Percentiles rank a stretch among this genome's conserved stretches.
phyloP scores from a whole-genome alignment of 2,329 filamentous ascomycete species.

The Nigrospora osmanthi region DNA sequence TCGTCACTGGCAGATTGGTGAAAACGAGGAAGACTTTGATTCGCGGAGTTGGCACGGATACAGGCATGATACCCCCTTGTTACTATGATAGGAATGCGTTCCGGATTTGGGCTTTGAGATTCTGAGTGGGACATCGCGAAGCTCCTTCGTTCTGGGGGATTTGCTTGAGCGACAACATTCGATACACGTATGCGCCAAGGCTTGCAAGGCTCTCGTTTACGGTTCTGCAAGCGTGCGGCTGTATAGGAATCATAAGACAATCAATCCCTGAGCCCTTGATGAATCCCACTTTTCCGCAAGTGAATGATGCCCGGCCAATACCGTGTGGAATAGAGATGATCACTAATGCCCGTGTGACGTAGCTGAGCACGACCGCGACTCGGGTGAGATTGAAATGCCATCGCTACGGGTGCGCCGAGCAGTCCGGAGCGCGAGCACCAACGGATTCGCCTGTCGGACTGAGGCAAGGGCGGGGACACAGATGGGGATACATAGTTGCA shows the following conservation, averaged over 20 bases:
- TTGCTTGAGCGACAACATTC: slow-evolving; percentile 11
- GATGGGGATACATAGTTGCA: too few relatives aligned
- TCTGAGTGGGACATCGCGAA: slow-evolving; percentile 6
- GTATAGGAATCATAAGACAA: slow-evolving; percentile 3
- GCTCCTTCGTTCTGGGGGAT: slow-evolving; percentile 5
- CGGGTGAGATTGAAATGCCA: too few relatives aligned
- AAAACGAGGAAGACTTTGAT: slow-evolving; percentile 19
- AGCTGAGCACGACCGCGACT: too few relatives aligned
- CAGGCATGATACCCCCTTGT: slow-evolving; percentile 23
- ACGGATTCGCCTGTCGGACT: too few relatives aligned
- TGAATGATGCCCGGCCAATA: too few relatives aligned
- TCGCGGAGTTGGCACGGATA: slow-evolving; percentile 19
- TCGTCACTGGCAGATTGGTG: slow-evolving; percentile 13
- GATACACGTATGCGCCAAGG: slow-evolving; percentile 9
- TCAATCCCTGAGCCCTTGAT: neutral
- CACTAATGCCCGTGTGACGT: too few relatives aligned
- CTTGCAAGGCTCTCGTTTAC: slow-evolving; percentile 16
- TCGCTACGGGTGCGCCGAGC: too few relatives aligned
- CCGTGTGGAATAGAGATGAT: too few relatives aligned
- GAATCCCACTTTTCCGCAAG: too few relatives aligned
- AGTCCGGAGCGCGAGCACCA: too few relatives aligned
- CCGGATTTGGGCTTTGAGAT: slow-evolving; percentile 7
- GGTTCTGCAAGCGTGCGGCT: slow-evolving; percentile 14
- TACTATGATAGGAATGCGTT: slow-evolving; percentile 10
- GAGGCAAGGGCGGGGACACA: too few relatives aligned